Evolutionary conservation across 768 basidiomycete genomes (phyloP), one percentile per base, ranked within the genome.

Genomic region (Rhodotorula diobovata): DNA sequence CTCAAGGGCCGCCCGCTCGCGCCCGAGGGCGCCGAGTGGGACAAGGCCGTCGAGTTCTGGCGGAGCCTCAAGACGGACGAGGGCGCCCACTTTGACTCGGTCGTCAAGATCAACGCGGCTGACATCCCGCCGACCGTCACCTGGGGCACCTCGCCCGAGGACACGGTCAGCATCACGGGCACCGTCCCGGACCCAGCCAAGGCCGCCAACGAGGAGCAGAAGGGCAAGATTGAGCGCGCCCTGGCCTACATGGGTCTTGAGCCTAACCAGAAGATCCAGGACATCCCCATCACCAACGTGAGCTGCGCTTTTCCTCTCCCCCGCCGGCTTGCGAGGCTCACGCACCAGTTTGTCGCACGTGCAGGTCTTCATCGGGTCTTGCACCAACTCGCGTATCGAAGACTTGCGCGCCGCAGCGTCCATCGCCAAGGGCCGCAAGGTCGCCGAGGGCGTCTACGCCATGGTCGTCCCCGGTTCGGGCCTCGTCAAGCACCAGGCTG

Each of bases 401-500:
- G 92, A 95, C 81, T 84, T 95, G 61, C 89, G 92, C 68, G 89
- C 91, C 6, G 92, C 92, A 43, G 90, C 89, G 25, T 85, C 84
- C 77, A 86, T 95, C 74, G 83, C 92, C 63, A 84, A 85, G 23
- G 85, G 87, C 37, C 86, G 88, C 58, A 88, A 88, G 78, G 89
- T 94, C 50, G 85, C 91, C 32, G 81, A 86, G 20, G 84, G 84
- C 71, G 86, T 94, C 45, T 83, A 89, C 63, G 92, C 91, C 9
- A 93, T 95, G 91, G 84, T 94, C 72, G 92, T 95, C 53, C 92
- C 92, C 5, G 92, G 92, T 34, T 94, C 92, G 23, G 92, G 92
- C 63, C 80, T 94, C 61, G 87, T 95, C 80, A 94, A 93, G 78
- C 86, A 90, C 77, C 92, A 94, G 76, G 90, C 92, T 30, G 91